phyloP scores from a whole-genome alignment of 768 basidiomycete species.

The Amanita muscaria region DNA sequence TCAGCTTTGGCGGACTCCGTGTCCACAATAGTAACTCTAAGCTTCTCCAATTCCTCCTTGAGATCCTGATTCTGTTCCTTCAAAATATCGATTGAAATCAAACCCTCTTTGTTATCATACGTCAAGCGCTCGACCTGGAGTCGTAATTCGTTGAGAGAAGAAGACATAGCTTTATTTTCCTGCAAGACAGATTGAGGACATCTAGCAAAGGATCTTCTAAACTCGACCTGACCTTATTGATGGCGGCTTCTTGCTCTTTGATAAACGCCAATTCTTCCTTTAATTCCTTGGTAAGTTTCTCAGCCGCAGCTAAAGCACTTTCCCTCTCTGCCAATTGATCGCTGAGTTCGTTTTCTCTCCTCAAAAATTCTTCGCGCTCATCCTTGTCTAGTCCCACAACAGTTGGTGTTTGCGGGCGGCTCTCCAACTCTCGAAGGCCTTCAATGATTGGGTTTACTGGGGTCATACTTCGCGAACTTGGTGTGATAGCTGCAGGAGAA shows the following conservation, averaged over 20 bases:
- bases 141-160: conserved; percentile 87
- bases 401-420: conserved; percentile 88
- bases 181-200: conserved; percentile 19
- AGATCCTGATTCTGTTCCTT: conserved; percentile 91
- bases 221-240: conserved; percentile 52
- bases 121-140: conserved; percentile 86
- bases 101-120: conserved; percentile 93
- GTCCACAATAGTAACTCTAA: conserved; percentile 71
- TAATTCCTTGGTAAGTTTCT: conserved; percentile 82
- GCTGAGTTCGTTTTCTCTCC: conserved; percentile 92
- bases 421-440: conserved; percentile 66
- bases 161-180: conserved; percentile 94
- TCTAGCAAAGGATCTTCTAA: background rate
- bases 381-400: conserved; percentile 87
- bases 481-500: conserved; percentile 51
- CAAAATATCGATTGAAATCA: conserved; percentile 88
- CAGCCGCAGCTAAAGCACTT: conserved; percentile 65
- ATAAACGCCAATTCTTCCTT: conserved; percentile 84
- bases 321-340: conserved; percentile 92
- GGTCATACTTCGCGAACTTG: conserved; percentile 52
- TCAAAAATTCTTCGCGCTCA: conserved; percentile 94
- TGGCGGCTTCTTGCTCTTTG: conserved; percentile 79
- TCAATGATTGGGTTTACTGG: conserved; percentile 69
- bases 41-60: conserved; percentile 80
- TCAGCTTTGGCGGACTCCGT: conserved; percentile 78